phyloP scores from a whole-genome alignment of 495 filamentous ascomycete species.

The Annulohypoxylon stygium region DNA sequence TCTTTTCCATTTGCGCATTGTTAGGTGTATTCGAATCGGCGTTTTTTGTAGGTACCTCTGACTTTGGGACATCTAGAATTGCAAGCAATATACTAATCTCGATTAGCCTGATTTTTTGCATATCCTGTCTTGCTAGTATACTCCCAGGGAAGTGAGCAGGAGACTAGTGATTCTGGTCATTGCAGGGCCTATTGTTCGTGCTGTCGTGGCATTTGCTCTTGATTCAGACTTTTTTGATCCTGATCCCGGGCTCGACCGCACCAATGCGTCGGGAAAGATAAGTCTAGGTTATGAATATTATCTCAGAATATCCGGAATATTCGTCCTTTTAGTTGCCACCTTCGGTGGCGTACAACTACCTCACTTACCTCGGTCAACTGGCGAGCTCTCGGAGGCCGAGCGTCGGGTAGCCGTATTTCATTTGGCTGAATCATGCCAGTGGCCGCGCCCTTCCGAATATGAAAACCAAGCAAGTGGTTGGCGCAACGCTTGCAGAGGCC shows the following conservation, averaged over 20 bases:
- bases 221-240: neutral
- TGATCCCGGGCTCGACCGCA: neutral
- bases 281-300: neutral
- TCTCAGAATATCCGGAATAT: neutral
- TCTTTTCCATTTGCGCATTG: neutral
- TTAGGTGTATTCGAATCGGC: conserved; percentile 21
- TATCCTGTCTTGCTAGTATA: conserved; percentile 31
- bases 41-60: conserved; percentile 12
- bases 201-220: neutral
- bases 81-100: neutral
- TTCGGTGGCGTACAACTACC: neutral
- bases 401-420: conserved; percentile 5
- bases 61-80: neutral
- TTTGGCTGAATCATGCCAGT: conserved; percentile 12
- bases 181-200: neutral
- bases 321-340: neutral
- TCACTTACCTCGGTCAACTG: conserved; percentile 26
- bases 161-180: conserved; percentile 2
- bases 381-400: conserved; percentile 1
- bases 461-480: conserved; percentile 5
- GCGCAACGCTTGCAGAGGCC: neutral
- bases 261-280: neutral
- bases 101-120: conserved; percentile 21
- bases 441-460: neutral
- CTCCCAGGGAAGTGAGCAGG: neutral